Evolutionary conservation across 495 filamentous ascomycete species (phyloP), one percentile per base, ranked within the genome.

Genomic region (Trypethelium eluteriae): DNA sequence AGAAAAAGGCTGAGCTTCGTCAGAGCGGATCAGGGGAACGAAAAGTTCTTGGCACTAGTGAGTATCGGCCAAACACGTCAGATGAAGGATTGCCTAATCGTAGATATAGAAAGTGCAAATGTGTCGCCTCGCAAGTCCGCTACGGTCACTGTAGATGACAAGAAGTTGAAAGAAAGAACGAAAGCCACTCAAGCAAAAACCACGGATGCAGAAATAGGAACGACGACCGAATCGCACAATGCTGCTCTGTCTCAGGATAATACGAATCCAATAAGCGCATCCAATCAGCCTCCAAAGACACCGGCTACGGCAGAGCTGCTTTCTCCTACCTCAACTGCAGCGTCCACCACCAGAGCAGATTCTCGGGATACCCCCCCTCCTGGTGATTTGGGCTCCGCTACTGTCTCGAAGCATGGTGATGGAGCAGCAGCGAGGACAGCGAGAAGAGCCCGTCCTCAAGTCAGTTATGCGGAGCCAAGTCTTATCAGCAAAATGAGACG

Each of bases 391-490:
- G 64, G 46, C 35, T 47, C 39, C 9, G 41, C 50, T 9, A 66
- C 53, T 57, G 67, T 64, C 14, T 62, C 71, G 11, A 53, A 39
- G 47, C 63, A 67, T 39, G 57, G 64, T 39, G 66, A 12, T 44
- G 69, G 64, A 11, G 16, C 35, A 39, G 70, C 64, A 18, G 67
- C 63, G 6, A 70, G 77, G 34, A 72, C 76, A 7, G 73, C 69
- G 1, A 72, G 77, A 49, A 71, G 77, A 39, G 77, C 72, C 2
- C 67, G 77, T 5, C 62, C 71, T 2, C 69, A 71, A 47, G 77
- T 79, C 44, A 79, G 73, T 72, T 79, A 79, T 62, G 74, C 77
- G 36, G 77, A 79, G 65, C 77, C 77, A 12, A 76, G 65, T 50
- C 66, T 78, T 38, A 70, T 68, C 39, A 67, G 65, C 6, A 79